These are phyloP conservation scores for Schizosaccharomyces lindneri DNA, from an alignment of 805 yeast genomes.

Conservation along the genomic window DNA sequence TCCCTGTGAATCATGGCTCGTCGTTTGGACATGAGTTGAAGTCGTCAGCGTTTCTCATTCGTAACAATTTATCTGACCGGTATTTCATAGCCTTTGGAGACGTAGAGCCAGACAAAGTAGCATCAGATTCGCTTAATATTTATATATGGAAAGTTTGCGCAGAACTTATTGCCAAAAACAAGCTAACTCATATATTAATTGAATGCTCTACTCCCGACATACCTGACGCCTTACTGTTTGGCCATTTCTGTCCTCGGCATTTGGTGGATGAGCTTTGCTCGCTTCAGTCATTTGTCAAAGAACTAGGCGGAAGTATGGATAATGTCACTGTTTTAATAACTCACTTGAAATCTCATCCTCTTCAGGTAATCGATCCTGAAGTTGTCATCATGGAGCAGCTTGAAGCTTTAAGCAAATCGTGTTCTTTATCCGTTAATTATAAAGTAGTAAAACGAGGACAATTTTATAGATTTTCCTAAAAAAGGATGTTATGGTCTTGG, in stretches of 20 bases:
- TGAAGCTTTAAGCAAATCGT: background rate
- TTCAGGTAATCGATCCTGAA: background rate
- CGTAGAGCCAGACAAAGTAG: conserved; percentile 39
- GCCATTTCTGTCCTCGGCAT: conserved; percentile 52
- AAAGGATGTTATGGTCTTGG: background rate
- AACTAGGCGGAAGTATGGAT: background rate
- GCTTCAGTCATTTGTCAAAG: background rate
- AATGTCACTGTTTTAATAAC: background rate
- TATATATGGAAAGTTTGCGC: conserved; percentile 26
- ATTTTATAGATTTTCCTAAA: background rate
- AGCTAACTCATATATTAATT: conserved; percentile 27
- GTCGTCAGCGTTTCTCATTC: conserved; percentile 38
- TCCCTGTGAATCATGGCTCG: conserved; percentile 17
- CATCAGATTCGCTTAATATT: conserved; percentile 17
- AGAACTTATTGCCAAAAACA: conserved; percentile 20
- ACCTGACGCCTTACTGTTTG: conserved; percentile 31
- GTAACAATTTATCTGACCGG: conserved; percentile 14
- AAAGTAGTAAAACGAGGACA: background rate
- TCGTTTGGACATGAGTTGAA: conserved; percentile 9
- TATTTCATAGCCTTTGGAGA: conserved; percentile 56
- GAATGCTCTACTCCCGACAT: conserved; percentile 46
- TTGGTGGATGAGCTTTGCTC: conserved; percentile 30
- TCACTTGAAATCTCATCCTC: background rate
- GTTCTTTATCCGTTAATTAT: background rate
- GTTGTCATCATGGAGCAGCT: background rate